phyloP scores from a whole-genome alignment of 768 basidiomycete species.

The Rhizopogon sp. region DNA sequence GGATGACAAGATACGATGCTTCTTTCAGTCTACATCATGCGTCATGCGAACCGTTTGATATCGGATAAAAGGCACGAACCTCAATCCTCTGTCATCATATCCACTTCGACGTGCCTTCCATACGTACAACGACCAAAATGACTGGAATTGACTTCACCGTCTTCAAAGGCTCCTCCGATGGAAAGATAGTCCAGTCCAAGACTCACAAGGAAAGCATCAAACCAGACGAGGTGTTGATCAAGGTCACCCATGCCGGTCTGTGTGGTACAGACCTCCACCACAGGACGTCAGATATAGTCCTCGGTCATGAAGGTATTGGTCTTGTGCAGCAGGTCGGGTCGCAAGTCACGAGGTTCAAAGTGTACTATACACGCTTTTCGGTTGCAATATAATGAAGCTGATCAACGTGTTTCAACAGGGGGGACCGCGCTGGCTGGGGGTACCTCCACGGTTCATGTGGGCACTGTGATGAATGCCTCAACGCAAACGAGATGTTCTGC shows the following conservation, averaged over 20 bases:
- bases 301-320: slow-evolving; percentile 36
- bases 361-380: slow-evolving; percentile 18
- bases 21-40: no score
- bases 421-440: slow-evolving; percentile 34
- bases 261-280: slow-evolving; percentile 36
- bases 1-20: no score
- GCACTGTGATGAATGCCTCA: slow-evolving; percentile 28
- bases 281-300: slow-evolving; percentile 27
- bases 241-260: slow-evolving; percentile 29
- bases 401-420: slow-evolving; percentile 14
- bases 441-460: slow-evolving; percentile 29
- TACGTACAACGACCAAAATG: not conserved
- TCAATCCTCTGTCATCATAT: not conserved
- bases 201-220: slow-evolving; percentile 14
- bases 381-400: not conserved
- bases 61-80: not conserved
- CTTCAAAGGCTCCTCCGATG: slow-evolving; percentile 23
- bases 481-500: slow-evolving; percentile 27
- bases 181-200: slow-evolving; percentile 14
- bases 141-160: slow-evolving; percentile 21
- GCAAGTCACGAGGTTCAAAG: slow-evolving; percentile 27
- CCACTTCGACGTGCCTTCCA: not conserved
- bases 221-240: slow-evolving; percentile 24
- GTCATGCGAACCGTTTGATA: no score
- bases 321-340: slow-evolving; percentile 28